Conservation (phyloP, 2,329 filamentous ascomycete genomes). For the Colletotrichum sp. region DNA sequence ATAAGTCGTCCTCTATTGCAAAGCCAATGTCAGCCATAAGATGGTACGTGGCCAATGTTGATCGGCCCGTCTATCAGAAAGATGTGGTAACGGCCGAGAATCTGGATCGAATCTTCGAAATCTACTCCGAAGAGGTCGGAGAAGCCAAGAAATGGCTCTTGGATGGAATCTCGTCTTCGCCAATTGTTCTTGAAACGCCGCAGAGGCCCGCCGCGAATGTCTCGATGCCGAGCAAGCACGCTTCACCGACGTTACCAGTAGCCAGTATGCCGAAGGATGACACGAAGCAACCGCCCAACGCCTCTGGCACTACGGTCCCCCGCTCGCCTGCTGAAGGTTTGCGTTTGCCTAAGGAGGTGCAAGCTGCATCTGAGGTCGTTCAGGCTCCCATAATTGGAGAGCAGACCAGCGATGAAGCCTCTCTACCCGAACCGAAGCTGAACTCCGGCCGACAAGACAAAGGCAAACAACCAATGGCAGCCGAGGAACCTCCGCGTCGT, state of each 20-base stretch:
- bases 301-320: background rate
- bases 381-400: background rate
- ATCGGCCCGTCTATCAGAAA: conserved; percentile 25
- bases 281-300: background rate
- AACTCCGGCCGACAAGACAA: background rate
- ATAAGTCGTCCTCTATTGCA: conserved; percentile 24
- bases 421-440: background rate
- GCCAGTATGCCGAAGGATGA: background rate
- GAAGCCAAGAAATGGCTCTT: background rate
- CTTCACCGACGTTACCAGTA: background rate
- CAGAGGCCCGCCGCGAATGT: background rate
- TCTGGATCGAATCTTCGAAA: conserved; percentile 36
- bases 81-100: conserved; percentile 39
- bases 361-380: background rate
- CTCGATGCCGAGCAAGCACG: background rate
- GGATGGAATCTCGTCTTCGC: background rate
- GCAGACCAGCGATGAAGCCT: background rate
- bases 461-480: background rate
- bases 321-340: background rate
- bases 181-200: background rate
- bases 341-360: background rate
- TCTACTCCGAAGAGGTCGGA: conserved; percentile 34
- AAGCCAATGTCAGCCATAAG: conserved; percentile 40
- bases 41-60: conserved; percentile 42
- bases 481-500: background rate